Evolutionary conservation across 2,329 filamentous ascomycete species (phyloP).

Genomic region (Sordariomycetes sp.): DNA sequence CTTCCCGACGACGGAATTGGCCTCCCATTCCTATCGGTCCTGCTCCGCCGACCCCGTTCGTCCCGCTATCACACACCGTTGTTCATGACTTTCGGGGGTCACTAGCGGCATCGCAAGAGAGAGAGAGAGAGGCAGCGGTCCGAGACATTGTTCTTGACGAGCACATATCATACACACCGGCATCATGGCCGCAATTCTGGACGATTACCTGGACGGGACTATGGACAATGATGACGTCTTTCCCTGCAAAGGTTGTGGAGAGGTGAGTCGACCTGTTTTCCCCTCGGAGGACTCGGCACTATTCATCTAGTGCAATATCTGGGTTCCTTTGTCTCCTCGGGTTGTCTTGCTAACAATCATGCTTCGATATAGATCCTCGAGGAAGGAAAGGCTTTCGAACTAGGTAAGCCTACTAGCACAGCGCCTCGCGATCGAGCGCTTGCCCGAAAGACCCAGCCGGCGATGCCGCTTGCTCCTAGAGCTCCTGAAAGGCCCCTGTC

Average conservation of each 20-base stretch:
- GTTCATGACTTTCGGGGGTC: background rate
- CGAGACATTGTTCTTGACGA: background rate
- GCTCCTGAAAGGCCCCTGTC: background rate
- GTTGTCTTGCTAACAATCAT: background rate
- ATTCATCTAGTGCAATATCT: background rate
- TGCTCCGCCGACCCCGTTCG: background rate
- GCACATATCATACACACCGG: background rate
- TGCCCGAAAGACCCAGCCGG: background rate
- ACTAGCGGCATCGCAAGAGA: background rate
- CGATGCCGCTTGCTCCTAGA: conserved; percentile 1
- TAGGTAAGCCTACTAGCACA: conserved; percentile 47
- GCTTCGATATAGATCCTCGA: conserved; percentile 63
- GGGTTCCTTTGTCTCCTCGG: conserved; percentile 12
- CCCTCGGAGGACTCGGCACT: background rate
- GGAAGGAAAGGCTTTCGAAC: conserved; percentile 95
- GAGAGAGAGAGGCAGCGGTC: background rate
- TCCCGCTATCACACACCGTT: background rate
- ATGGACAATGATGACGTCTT: conserved; percentile 74
- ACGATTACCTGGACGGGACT: conserved; percentile 49
- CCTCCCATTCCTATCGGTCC: background rate
- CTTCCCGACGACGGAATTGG: background rate
- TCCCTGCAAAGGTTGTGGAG: conserved; percentile 86
- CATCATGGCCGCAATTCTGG: conserved; percentile 36
- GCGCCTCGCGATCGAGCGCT: background rate
- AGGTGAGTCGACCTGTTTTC: conserved; percentile 43